A percentile compares a stretch with the other conserved stretches of the same genome.
Evolutionary conservation across 2,329 filamentous ascomycete genomes (phyloP).

Genomic region (Cladosporium austrohemisphaericum): DNA sequence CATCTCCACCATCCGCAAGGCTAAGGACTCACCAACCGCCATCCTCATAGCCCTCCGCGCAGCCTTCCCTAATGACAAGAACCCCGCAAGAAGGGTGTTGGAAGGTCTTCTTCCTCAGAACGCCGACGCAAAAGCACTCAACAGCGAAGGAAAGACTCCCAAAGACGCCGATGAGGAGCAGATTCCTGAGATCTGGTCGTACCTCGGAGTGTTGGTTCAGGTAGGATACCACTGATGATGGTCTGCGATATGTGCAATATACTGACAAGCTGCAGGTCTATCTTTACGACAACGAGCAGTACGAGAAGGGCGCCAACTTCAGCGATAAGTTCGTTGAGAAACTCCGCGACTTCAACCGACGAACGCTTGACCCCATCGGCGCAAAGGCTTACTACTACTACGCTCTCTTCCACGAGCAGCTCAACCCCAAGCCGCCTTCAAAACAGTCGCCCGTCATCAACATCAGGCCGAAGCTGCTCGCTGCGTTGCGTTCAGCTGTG

Average conservation of each 20-base stretch:
- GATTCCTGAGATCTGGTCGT: conserved; percentile 37
- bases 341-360: conserved; percentile 84
- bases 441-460: conserved; percentile 81
- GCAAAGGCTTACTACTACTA: conserved; percentile 99
- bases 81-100: conserved; percentile 30
- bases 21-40: conserved; percentile 41
- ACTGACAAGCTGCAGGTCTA: conserved; percentile 65
- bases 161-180: conserved; percentile 29
- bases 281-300: conserved; percentile 80
- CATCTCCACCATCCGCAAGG: conserved; percentile 93
- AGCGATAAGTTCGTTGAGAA: conserved; percentile 78
- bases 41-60: conserved; percentile 32
- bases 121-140: conserved; percentile 16
- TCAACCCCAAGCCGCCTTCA: conserved; percentile 81
- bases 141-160: conserved; percentile 18
- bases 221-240: conserved; percentile 19
- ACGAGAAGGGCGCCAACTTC: conserved; percentile 76
- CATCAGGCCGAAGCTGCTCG: conserved; percentile 80
- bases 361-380: conserved; percentile 88
- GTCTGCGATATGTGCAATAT: too few relatives aligned
- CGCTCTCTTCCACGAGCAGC: conserved; percentile 89
- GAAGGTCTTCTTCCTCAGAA: conserved; percentile 31
- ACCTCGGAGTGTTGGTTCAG: conserved; percentile 36
- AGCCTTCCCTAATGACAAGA: conserved; percentile 31
- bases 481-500: conserved; percentile 89